Percentiles rank a stretch among this genome's conserved stretches.
phyloP scores from a whole-genome alignment of 345 rosid genomes.

The Pseudoturritis turrita region DNA sequence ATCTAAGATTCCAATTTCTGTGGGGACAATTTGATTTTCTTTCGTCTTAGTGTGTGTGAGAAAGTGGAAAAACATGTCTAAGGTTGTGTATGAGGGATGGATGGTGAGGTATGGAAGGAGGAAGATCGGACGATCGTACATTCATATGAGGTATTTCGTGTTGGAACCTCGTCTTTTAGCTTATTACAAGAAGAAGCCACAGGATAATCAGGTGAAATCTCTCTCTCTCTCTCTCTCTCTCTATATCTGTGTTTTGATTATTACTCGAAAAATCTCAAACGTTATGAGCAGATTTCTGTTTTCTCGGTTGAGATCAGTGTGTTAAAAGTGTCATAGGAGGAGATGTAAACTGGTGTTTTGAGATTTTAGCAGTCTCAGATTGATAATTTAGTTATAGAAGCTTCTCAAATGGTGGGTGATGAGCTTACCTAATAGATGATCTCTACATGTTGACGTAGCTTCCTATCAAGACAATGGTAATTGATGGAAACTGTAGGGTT shows the following conservation, averaged over 20 bases:
- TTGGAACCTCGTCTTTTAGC: slow-evolving; percentile 91
- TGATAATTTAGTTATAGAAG: background rate
- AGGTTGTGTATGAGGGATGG: slow-evolving; percentile 96
- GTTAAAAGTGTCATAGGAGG: no score
- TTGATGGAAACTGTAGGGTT: slow-evolving; percentile 97
- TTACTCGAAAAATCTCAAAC: background rate
- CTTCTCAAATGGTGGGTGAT: background rate
- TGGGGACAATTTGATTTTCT: slow-evolving; percentile 3
- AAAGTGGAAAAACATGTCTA: slow-evolving; percentile 43
- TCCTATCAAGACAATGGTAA: slow-evolving; percentile 90
- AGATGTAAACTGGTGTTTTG: no score
- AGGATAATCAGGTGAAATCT: slow-evolving; percentile 69
- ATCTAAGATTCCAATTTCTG: slow-evolving; percentile 26
- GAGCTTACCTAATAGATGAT: background rate
- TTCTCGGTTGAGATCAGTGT: background rate
- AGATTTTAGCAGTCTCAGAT: no score
- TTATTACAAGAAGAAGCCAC: slow-evolving; percentile 97
- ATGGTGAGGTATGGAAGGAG: slow-evolving; percentile 98
- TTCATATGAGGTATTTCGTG: slow-evolving; percentile 96
- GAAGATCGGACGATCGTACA: slow-evolving; percentile 93
- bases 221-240: background rate
- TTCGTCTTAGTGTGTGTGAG: background rate
- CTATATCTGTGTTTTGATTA: background rate
- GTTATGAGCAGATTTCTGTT: background rate
- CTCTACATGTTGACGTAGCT: slow-evolving; percentile 45